Evolutionary conservation across 164 flowering plant genomes (phyloP).

Genomic region (Vitis vinifera): DNA sequence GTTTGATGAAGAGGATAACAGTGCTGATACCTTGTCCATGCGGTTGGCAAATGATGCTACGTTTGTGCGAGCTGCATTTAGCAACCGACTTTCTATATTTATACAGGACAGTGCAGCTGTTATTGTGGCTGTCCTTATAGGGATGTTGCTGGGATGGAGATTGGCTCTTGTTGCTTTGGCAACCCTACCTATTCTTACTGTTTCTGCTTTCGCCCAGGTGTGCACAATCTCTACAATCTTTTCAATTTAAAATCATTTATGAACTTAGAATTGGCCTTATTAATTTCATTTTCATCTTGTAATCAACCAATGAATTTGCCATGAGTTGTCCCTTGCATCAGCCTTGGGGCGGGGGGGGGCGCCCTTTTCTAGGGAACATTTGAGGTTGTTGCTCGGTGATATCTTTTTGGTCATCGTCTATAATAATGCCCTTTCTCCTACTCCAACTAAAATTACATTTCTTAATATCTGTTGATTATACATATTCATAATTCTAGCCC

Average conservation of each 20-base stretch:
- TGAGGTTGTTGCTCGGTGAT: too few relatives aligned
- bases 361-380: background rate
- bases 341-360: too few relatives aligned
- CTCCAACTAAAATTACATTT: too few relatives aligned
- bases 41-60: constrained; percentile 99
- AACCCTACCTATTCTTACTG: constrained; percentile 75
- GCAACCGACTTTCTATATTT: constrained; percentile 92
- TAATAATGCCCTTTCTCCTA: too few relatives aligned
- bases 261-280: background rate
- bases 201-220: constrained; percentile 98
- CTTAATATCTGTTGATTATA: too few relatives aligned
- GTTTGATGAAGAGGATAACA: constrained; percentile 98
- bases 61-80: constrained; percentile 96
- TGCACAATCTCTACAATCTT: constrained; percentile 3
- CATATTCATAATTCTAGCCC: too few relatives aligned
- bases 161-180: constrained; percentile 92
- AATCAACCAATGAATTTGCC: too few relatives aligned
- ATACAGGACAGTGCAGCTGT: constrained; percentile 93
- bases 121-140: constrained; percentile 82
- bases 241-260: background rate
- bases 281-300: too few relatives aligned
- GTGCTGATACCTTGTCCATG: constrained; percentile 92
- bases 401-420: too few relatives aligned
- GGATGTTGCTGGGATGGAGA: constrained; percentile 85
- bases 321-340: too few relatives aligned